Base-by-base conservation (phyloP, 768 basidiomycete species). In the Tephrocybe sp. region DNA sequence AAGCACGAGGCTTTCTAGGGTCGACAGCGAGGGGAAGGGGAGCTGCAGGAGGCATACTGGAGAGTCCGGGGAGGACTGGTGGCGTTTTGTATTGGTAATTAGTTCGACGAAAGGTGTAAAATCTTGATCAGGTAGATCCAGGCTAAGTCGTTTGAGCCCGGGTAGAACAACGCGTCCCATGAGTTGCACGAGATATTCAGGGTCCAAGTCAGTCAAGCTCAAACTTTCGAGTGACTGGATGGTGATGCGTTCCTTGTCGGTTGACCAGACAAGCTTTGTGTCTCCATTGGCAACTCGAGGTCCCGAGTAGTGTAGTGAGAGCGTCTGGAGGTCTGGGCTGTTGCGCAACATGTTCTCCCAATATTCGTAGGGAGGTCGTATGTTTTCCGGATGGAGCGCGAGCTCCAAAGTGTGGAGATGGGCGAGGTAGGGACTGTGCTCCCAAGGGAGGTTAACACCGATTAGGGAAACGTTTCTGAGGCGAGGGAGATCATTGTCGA, bases 391-490 rank as follows among this genome's bases (percentile, higher is more conserved):
- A 60, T 85, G 83, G 12, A 85, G 72, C 9, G 82, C 83, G 39
- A 84, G 71, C 63, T 85, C 79, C 36, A 85, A 70, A 43, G 73
- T 64, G 23, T 73, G 68, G 36, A 85, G 69, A 38, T 71, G 70
- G 20, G 64, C 63, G 48, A 84, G 73, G 65, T 77, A 82, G 6
- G 77, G 73, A 23, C 73, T 72, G 19, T 69, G 64, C 4, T 67
- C 70, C 82, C 82, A 85, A 3, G 78, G 79, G 26, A 85, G 73
- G 62, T 84, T 84, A 54, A 85, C 83, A 45, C 84, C 84, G 54
- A 84, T 82, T 41, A 85, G 68, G 14, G 80, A 82, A 44, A 84
- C 70, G 59, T 82, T 78, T 54, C 66, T 72, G 39, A 84, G 65
- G 6, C 67, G 64, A 10, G 83, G 84, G 10, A 83, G 68, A 17